Percentiles rank a stretch among this genome's conserved stretches.
These are phyloP conservation scores for Aspergillus calidoustus DNA, from an alignment of 2,329 filamentous ascomycete genomes.

Conservation along the genomic window DNA sequence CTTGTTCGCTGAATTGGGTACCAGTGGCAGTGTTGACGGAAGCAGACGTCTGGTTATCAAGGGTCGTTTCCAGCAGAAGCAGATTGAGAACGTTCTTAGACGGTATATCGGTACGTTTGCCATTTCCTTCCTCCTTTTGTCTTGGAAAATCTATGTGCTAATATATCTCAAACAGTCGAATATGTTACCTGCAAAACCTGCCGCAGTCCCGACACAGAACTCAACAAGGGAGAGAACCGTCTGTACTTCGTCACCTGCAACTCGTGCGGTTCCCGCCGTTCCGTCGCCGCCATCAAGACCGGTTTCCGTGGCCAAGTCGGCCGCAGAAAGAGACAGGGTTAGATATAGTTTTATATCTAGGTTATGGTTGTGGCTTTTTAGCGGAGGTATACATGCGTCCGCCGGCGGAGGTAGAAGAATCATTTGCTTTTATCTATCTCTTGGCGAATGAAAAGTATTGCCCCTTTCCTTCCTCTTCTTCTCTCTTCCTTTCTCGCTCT, in stretches of 20 bases:
- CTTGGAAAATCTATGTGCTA: neutral
- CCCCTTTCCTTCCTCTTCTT: conserved; percentile 17
- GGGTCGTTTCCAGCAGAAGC: conserved; percentile 99
- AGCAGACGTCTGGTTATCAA: conserved; percentile 94
- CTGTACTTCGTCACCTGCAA: conserved; percentile 99
- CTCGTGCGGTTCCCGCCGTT: conserved; percentile 79
- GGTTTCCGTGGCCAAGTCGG: conserved; percentile 99
- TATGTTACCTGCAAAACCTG: conserved; percentile 99
- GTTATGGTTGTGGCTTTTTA: neutral
- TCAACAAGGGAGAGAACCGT: conserved; percentile 99
- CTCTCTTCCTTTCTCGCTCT: conserved; percentile 8
- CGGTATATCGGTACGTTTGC: conserved; percentile 82
- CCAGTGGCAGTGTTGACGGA: conserved; percentile 92
- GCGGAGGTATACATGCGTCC: conserved; percentile 5
- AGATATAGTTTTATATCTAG: conserved; percentile 42
- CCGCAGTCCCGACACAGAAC: conserved; percentile 88
- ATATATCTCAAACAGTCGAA: conserved; percentile 65
- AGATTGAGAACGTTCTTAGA: conserved; percentile 95
- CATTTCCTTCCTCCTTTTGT: neutral
- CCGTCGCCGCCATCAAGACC: conserved; percentile 97
- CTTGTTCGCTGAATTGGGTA: conserved; percentile 97
- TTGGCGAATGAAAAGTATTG: conserved; percentile 18
- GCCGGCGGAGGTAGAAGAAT: conserved; percentile 13
- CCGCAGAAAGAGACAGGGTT: conserved; percentile 94
- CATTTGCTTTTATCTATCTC: conserved; percentile 22